Base-by-base conservation (phyloP, 1,284 basidiomycete species). In the Rhodotorula sp. region DNA sequence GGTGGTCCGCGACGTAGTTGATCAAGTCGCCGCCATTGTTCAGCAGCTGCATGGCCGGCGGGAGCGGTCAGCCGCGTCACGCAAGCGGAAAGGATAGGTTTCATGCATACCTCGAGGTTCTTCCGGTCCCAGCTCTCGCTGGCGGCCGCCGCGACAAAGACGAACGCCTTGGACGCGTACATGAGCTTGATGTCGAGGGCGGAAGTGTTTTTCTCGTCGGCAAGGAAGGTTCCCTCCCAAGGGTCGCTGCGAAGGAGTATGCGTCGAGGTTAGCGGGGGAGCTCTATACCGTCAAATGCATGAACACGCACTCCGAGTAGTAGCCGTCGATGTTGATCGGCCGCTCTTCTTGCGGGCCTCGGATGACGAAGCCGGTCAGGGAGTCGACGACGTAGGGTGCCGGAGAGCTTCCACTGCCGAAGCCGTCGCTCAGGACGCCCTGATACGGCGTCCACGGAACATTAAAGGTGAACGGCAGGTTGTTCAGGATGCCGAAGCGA, bases 141-240 rank as follows among this genome's bases (percentile, higher is more conserved):
- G 0, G 70, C 71, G 21, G 31, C 48, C 2, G 76, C 66, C 7
- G 39, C n/a, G 26, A 68, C 68, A 54, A 78, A 78, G 52, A 78
- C 77, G 49, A 78, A 39, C 3, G 51, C 72, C 58, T 65, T 69
- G 51, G 20, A 21, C 56, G 43, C 56, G 49, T 71, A 69, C 26
- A 58, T 61, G 54, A 78, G 74, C 39, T 77, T 78, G n/a, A 62
- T 69, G 59, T 79, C 77, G 58, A 79, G 76, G 71, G 79, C 78
- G 6, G 76, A 72, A 20, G 58, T 31, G 20, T 62, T 67, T 4
- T 18, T 20, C 39, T 62, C n/a, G 3, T 26, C 31, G 6, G 1
- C 85, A 86, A 3, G 10, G 23, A 60, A 85, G 85, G 47, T 82
- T 83, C 80, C 85, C 85, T 51, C 85, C 71, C 59, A 75, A 75